Percentiles rank a stretch among this genome's conserved stretches.
Conservation (phyloP, 352 stramenopile species). For the Globisporangium canariense region DNA sequence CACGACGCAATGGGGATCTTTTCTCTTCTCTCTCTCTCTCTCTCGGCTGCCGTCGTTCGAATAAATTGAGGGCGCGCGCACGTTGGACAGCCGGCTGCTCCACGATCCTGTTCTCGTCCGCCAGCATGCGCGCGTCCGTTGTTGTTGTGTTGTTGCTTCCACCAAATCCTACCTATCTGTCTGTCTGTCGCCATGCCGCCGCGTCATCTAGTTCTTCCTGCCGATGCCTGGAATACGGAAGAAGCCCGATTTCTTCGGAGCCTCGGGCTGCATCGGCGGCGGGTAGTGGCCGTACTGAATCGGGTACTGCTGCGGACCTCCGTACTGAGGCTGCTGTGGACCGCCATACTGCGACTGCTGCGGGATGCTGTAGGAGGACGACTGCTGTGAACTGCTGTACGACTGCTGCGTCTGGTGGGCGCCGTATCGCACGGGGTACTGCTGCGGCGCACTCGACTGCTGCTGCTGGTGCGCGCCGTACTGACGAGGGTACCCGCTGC, state of each 20-base stretch:
- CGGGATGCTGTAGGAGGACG: slow-evolving; percentile 1
- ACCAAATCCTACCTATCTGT: slow-evolving; percentile 18
- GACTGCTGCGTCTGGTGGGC: slow-evolving; percentile 15
- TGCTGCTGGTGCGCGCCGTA: slow-evolving; percentile 37
- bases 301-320: slow-evolving; percentile 16
- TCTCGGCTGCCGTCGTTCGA: slow-evolving; percentile 2
- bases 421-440: slow-evolving; percentile 19
- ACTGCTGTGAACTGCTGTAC: slow-evolving; percentile 26
- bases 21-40: background rate
- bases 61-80: slow-evolving; percentile 12
- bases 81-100: too few relatives aligned
- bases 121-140: slow-evolving; percentile 1
- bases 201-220: slow-evolving; percentile 64
- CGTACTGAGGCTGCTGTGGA: slow-evolving; percentile 28
- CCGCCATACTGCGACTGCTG: slow-evolving; percentile 15
- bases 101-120: background rate
- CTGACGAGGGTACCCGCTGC: slow-evolving; percentile 43
- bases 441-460: slow-evolving; percentile 11
- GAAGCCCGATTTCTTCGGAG: slow-evolving; percentile 66
- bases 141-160: slow-evolving; percentile 6
- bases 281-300: slow-evolving; percentile 38
- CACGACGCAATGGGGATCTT: background rate
- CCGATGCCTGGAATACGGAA: slow-evolving; percentile 64
- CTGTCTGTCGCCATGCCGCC: background rate
- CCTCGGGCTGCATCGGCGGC: slow-evolving; percentile 44